Evolutionary conservation across 1,284 basidiomycete species (phyloP), one percentile per base, ranked within the genome.

Genomic region (Mycosarcoma mackinlayi): DNA sequence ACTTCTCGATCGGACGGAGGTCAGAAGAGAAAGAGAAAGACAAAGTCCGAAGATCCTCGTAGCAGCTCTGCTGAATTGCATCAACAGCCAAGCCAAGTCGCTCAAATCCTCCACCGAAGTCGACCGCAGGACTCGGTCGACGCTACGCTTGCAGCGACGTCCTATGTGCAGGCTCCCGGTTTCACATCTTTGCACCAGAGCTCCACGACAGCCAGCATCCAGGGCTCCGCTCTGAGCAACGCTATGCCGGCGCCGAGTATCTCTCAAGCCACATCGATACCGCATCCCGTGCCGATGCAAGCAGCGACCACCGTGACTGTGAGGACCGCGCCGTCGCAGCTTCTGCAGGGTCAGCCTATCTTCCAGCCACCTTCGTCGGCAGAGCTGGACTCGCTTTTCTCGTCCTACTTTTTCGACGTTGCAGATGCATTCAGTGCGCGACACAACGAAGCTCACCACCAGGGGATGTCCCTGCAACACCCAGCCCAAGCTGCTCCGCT

Each of bases 371-470:
- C 67, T 14, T 61, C 61, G 0, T 70, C 67, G 28, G 62, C 67
- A 18, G 68, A 72, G 49, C 59, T 72, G 38, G 68, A 72, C 27
- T 72, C 68, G 47, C 54, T 72, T 34, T 72, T 72, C 31, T 66
- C 68, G 14, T 54, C 63, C 40, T 72, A 72, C 59, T 72, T 72
- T 21, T 72, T 72, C 40, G 68, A 72, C 23, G 63, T 72, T 10
- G 61, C 58, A 4, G 56, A 66, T 34, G 51, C 62, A 6, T 62
- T 65, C 54, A 49, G 34, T 34, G 24, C 42, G 18, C 56, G 59
- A 13, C 47, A 46, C 11, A 28, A 31, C 16, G 34, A 27, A 18
- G 28, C 18, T 7, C 28, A 28, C 11, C 58, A 47, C 9, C 55
- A 48, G 4, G 35, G 9, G 24, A 25, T 44, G 24, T 52, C 31